Percentiles rank a stretch among this genome's conserved stretches.
Evolutionary conservation across 1,139 yeast genomes (phyloP).

Genomic region (Protomyces macrosporus): DNA sequence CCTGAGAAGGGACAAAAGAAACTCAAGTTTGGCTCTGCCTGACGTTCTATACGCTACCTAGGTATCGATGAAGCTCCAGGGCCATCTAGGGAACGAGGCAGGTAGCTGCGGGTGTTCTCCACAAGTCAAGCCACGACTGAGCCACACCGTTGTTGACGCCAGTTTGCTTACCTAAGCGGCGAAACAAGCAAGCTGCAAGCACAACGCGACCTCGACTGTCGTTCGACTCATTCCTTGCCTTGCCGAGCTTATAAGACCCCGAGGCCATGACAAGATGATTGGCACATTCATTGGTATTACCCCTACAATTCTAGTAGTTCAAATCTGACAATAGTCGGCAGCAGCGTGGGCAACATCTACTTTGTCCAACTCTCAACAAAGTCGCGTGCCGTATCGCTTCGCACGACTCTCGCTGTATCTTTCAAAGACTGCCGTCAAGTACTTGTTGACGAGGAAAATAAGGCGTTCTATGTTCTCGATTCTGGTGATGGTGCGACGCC

Average conservation of each 20-base stretch:
- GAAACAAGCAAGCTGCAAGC: no score
- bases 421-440: background rate
- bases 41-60: background rate
- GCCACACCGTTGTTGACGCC: no score
- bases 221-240: background rate
- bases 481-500: background rate
- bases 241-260: background rate
- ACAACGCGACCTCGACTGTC: no score
- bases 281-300: background rate
- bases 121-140: no score
- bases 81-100: no score
- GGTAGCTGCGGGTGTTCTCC: no score
- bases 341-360: background rate
- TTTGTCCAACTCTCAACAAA: background rate
- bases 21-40: background rate
- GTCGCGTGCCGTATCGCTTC: background rate
- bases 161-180: no score
- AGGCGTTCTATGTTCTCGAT: conserved; percentile 17
- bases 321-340: background rate
- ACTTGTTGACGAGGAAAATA: conserved; percentile 6
- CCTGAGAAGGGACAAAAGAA: background rate
- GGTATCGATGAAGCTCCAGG: no score
- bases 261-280: background rate
- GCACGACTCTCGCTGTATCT: background rate
- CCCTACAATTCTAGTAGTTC: background rate